Evolutionary conservation across 371 early-diverging fungal genomes (phyloP).

Genomic region (Mortierella sp.): DNA sequence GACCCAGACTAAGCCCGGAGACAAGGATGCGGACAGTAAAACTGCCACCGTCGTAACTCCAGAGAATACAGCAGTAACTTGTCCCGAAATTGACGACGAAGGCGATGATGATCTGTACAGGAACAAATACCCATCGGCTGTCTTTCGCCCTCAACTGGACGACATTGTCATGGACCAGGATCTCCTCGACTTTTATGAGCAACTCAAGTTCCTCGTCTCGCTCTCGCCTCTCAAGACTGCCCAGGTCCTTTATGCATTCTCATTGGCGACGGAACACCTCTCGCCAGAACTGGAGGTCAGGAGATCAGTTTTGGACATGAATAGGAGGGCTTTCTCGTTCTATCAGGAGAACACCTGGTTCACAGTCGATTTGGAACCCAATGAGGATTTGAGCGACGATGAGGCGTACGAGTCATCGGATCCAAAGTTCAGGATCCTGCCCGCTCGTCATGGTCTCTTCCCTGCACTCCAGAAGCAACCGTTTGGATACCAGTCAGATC

Average conservation of each 20-base stretch:
- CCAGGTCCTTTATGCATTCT: conserved; percentile 53
- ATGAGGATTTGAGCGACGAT: conserved; percentile 34
- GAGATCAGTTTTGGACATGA: conserved; percentile 42
- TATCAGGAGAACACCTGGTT: conserved; percentile 59
- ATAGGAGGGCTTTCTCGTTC: conserved; percentile 49
- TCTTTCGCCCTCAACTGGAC: conserved; percentile 55
- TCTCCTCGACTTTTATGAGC: conserved; percentile 53
- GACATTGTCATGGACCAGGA: conserved; percentile 56
- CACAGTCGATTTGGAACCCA: conserved; percentile 46
- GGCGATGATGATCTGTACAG: conserved; percentile 13
- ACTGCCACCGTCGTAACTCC: background rate
- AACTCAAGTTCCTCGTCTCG: conserved; percentile 51
- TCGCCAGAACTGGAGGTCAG: conserved; percentile 41
- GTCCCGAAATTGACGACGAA: conserved; percentile 16
- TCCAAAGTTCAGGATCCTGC: conserved; percentile 40
- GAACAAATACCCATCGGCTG: conserved; percentile 24
- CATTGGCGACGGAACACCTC: conserved; percentile 53
- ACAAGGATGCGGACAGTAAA: background rate
- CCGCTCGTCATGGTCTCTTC: conserved; percentile 46
- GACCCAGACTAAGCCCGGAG: background rate
- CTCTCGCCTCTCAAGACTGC: conserved; percentile 56
- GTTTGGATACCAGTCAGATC: conserved; percentile 6
- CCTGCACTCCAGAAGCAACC: conserved; percentile 43
- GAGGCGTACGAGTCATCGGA: conserved; percentile 32
- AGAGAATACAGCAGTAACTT: background rate